A percentile compares a stretch with the other conserved stretches of the same genome.
Evolutionary conservation across 164 flowering plant genomes (phyloP).

Genomic region (Aristolochia contorta): DNA sequence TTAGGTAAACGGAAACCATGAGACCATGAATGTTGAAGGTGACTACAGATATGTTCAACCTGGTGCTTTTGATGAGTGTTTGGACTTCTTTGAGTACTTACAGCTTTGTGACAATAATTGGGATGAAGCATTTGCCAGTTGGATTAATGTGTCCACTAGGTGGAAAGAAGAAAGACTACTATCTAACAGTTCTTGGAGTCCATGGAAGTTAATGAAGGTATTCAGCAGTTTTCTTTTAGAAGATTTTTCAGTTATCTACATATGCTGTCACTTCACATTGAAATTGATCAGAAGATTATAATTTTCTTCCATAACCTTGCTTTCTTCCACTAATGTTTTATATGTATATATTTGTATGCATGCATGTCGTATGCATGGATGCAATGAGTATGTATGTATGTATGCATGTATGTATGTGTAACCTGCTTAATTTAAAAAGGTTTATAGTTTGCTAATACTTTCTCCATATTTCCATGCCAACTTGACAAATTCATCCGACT

Average conservation of each 20-base stretch:
- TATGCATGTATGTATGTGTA: too few relatives aligned
- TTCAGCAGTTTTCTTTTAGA: conserved; percentile 6
- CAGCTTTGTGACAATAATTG: conserved; percentile 38
- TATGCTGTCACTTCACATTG: neutral
- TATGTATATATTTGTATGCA: too few relatives aligned
- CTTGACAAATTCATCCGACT: conserved; percentile 23
- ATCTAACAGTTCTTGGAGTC: conserved; percentile 51
- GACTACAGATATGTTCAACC: conserved; percentile 84
- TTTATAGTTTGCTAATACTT: neutral
- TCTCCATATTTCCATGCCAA: neutral
- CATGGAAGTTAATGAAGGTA: conserved; percentile 81
- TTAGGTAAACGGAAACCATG: conserved; percentile 96
- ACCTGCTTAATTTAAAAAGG: too few relatives aligned
- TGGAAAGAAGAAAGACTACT: conserved; percentile 41
- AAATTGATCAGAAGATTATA: neutral
- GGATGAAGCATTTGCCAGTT: conserved; percentile 64
- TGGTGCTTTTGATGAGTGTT: conserved; percentile 76
- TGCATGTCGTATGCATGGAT: too few relatives aligned
- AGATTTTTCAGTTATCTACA: neutral
- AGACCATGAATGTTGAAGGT: conserved; percentile 96
- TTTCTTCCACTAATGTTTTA: neutral
- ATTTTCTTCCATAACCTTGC: too few relatives aligned
- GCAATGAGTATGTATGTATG: too few relatives aligned
- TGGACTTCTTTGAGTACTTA: conserved; percentile 59
- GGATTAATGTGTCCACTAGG: conserved; percentile 40